Evolutionary conservation across 1,284 basidiomycete genomes (phyloP).

Genomic region (Cerioporus squamosus): DNA sequence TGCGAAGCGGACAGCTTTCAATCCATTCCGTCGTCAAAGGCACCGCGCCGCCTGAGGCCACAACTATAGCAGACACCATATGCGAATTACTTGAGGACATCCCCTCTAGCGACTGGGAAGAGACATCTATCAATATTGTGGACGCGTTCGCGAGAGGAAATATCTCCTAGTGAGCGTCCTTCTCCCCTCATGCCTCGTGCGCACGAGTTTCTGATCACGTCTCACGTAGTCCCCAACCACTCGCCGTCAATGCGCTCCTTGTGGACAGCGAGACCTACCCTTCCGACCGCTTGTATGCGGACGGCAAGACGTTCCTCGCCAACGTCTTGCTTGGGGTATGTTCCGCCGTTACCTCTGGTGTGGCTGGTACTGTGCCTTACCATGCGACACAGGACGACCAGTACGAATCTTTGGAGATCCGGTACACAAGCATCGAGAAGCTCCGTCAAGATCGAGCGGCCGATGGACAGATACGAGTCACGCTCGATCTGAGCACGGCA

Average conservation of each 20-base stretch:
- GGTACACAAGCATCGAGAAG: slow-evolving; percentile 45
- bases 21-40: slow-evolving; percentile 53
- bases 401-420: slow-evolving; percentile 47
- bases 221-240: slow-evolving; percentile 59
- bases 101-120: slow-evolving; percentile 55
- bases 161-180: slow-evolving; percentile 49
- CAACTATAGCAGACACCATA: slow-evolving; percentile 39
- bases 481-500: slow-evolving; percentile 4
- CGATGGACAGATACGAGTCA: not conserved
- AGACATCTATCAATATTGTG: slow-evolving; percentile 49
- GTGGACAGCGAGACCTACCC: slow-evolving; percentile 43
- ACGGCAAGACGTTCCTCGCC: slow-evolving; percentile 51
- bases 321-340: slow-evolving; percentile 53
- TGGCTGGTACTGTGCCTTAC: not conserved
- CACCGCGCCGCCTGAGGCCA: slow-evolving; percentile 22
- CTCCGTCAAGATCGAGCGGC: slow-evolving; percentile 35
- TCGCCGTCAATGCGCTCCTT: slow-evolving; percentile 46
- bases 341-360: not conserved
- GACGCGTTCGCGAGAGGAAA: slow-evolving; percentile 50
- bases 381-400: slow-evolving; percentile 39
- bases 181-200: not conserved
- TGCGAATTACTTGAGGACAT: slow-evolving; percentile 47
- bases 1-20: slow-evolving; percentile 46
- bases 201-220: not conserved
- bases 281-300: slow-evolving; percentile 53